Evolutionary conservation across 2,329 filamentous ascomycete genomes (phyloP).

Genomic region (Gyromitra esculenta): DNA sequence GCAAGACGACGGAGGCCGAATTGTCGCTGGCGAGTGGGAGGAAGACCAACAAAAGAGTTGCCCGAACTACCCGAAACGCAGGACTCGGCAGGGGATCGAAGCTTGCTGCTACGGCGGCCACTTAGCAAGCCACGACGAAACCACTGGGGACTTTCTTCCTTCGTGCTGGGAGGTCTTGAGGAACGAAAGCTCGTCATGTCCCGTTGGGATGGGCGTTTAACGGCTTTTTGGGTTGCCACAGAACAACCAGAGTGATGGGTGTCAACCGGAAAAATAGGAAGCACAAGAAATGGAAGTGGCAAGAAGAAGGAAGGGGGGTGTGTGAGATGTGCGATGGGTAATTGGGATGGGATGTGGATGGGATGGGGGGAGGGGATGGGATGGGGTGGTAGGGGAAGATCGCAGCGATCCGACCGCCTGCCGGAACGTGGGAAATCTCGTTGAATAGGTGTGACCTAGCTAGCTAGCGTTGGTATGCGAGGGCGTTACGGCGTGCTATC

Average conservation of each 20-base stretch:
- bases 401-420: constrained; percentile 53
- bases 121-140: constrained; percentile 52
- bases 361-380: constrained; percentile 24
- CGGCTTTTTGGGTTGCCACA: constrained; percentile 49
- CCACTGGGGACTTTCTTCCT: constrained; percentile 55
- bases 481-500: constrained; percentile 41
- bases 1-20: constrained; percentile 53
- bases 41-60: constrained; percentile 52
- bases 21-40: constrained; percentile 53
- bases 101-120: constrained; percentile 54
- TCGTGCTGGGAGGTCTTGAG: constrained; percentile 50
- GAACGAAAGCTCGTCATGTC: constrained; percentile 56
- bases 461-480: constrained; percentile 40
- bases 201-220: constrained; percentile 51
- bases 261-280: constrained; percentile 46
- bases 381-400: constrained; percentile 41
- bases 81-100: constrained; percentile 54
- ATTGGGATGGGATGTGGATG: constrained; percentile 47
- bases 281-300: constrained; percentile 46
- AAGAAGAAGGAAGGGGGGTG: constrained; percentile 48
- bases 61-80: constrained; percentile 53
- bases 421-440: constrained; percentile 50
- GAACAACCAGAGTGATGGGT: constrained; percentile 50
- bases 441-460: constrained; percentile 42
- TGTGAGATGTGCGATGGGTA: constrained; percentile 48